Conservation (phyloP, 352 stramenopile species). For the Phytophthora cactorum region DNA sequence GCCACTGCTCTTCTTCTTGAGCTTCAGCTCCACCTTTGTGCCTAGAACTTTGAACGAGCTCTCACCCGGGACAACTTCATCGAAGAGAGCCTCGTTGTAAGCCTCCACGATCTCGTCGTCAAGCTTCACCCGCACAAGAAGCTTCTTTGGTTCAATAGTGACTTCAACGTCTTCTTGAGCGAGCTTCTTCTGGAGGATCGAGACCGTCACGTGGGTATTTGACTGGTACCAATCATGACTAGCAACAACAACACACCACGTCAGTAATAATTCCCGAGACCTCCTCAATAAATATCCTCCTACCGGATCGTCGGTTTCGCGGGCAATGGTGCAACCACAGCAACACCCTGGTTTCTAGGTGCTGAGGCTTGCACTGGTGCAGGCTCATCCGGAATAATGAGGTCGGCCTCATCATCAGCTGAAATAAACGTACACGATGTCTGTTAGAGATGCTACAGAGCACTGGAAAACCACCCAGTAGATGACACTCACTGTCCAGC, state of each 20-base stretch:
- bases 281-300: constrained; percentile 1
- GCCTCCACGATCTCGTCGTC: constrained; percentile 63
- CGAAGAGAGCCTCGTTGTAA: constrained; percentile 73
- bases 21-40: constrained; percentile 84
- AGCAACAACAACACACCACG: constrained; percentile 7
- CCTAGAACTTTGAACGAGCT: constrained; percentile 67
- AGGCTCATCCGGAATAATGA: constrained; percentile 36
- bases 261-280: constrained; percentile 3
- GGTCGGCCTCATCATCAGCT: constrained; percentile 31
- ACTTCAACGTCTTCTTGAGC: constrained; percentile 67
- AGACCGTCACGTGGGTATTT: constrained; percentile 77
- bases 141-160: constrained; percentile 56
- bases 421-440: constrained; percentile 3
- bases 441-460: neutral
- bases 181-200: constrained; percentile 86
- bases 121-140: constrained; percentile 56
- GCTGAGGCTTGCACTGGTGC: constrained; percentile 8
- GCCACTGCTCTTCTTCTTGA: constrained; percentile 71
- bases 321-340: constrained; percentile 23
- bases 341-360: constrained; percentile 27
- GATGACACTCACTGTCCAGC: constrained; percentile 55
- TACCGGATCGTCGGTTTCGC: constrained; percentile 41
- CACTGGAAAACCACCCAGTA: neutral
- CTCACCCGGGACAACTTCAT: constrained; percentile 63
- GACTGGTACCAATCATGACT: constrained; percentile 92